Base-by-base conservation (phyloP, 371 early-diverging fungal species). In the Haplosporangium sp. region DNA sequence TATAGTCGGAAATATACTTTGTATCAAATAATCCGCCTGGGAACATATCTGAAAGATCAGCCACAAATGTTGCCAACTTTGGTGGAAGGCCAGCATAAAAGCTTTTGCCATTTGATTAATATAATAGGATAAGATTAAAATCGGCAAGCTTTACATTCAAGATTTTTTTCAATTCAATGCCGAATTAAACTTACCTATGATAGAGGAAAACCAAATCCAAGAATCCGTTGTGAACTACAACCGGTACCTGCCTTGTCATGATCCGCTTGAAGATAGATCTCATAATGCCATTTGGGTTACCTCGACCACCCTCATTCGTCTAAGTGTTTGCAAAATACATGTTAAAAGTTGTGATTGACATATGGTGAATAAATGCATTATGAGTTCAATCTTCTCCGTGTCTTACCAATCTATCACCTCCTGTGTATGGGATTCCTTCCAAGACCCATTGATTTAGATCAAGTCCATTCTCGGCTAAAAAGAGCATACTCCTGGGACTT, bases 191-290 rank as follows among this genome's bases (percentile, higher is more conserved):
- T 52, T 81, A 74, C 81, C 81, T 81, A 44, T 95, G 91, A 78
- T 97, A 97, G 3, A 98, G 59, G 77, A 95, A 97, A 82, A 96
- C 87, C 17, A 97, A 76, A 74, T 98, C 98, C 40, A 96, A 86
- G 27, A 97, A 83, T 0, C 98, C 98, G 79, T 97, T 97, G 86
- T 98, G 98, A 0, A 96, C 85, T 5, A 96, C 88, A 10, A 97
- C 69, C 0, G 94, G 93, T 4, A 89, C 85, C 4, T 76, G 79
- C 5, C 83, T 76, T 0, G 76, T 60, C 57, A 84, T 69, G 50
- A 84, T 71, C 2, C 79, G 68, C 15, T 69, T 71, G 61, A 86
- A 74, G 40, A 93, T 78, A 10, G 72, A 81, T 19, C 91, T 83
- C 83, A 90, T 84, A 53, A 87, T 76, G n/a, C 76, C 70, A 56